phyloP scores from a whole-genome alignment of 129 eudicot genomes.

The Flaveria robusta region DNA sequence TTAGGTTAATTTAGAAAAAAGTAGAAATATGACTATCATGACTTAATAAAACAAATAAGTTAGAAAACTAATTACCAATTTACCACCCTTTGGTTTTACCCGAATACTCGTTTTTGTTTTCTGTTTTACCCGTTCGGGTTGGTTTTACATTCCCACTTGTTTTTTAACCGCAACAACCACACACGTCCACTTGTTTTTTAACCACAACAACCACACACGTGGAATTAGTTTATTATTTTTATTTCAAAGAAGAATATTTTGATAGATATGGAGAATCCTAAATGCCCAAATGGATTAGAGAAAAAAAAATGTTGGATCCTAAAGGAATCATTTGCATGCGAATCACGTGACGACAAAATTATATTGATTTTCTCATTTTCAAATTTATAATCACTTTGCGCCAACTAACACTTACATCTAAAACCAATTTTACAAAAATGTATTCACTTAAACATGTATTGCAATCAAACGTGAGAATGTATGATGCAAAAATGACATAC shows the following conservation, averaged over 20 bases:
- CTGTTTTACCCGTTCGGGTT: too few relatives aligned
- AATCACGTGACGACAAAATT: conserved; percentile 19
- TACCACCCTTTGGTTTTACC: conserved; percentile 27
- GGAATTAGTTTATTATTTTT: neutral
- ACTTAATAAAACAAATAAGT: too few relatives aligned
- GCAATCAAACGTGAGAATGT: too few relatives aligned
- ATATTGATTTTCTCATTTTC: neutral
- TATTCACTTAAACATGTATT: too few relatives aligned
- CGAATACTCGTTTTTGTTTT: too few relatives aligned
- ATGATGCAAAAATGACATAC: too few relatives aligned
- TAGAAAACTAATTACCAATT: conserved; percentile 1
- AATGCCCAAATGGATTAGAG: conserved; percentile 3
- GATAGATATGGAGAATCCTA: conserved; percentile 18
- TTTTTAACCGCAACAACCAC: neutral
- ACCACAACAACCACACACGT: neutral
- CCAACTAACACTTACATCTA: too few relatives aligned
- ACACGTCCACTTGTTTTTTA: neutral
- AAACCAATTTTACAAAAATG: too few relatives aligned
- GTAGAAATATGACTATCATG: too few relatives aligned
- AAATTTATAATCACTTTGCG: neutral
- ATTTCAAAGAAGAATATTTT: conserved; percentile 12
- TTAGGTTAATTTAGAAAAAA: too few relatives aligned
- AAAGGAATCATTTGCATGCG: conserved; percentile 21
- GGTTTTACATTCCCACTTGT: too few relatives aligned
- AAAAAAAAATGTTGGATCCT: neutral